These are phyloP conservation scores for Trypanosomatidae sp. DNA, from an alignment of 208 protist genomes.

Conservation along the genomic window DNA sequence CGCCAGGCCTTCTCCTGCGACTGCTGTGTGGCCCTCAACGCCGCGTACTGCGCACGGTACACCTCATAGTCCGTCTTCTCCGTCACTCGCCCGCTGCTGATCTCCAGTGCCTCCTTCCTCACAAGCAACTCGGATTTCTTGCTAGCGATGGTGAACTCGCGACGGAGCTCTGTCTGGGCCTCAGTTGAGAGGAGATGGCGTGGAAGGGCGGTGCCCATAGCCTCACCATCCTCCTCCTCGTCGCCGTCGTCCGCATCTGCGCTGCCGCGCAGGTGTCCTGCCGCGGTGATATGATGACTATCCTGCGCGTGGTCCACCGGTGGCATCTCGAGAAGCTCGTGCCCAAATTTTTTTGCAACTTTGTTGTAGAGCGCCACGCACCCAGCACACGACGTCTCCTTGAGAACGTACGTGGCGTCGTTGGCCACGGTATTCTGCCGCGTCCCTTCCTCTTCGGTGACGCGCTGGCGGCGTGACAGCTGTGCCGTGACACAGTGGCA, in stretches of 20 bases:
- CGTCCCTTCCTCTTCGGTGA: conserved; percentile 13
- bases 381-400: conserved; percentile 62
- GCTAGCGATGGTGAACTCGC: conserved; percentile 40
- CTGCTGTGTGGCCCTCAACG: conserved; percentile 35
- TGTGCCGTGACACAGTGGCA: conserved; percentile 54
- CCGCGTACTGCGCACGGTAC: conserved; percentile 46
- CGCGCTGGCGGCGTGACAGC: conserved; percentile 14
- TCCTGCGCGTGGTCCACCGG: conserved; percentile 14
- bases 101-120: conserved; percentile 81
- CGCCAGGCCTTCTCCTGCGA: conserved; percentile 43
- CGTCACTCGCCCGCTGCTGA: conserved; percentile 48
- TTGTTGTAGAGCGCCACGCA: conserved; percentile 82
- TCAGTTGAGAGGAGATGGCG: conserved; percentile 48
- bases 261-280: background rate
- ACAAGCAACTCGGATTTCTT: conserved; percentile 64
- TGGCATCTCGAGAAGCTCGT: conserved; percentile 32
- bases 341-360: conserved; percentile 60
- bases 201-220: conserved; percentile 29
- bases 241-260: conserved; percentile 20
- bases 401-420: conserved; percentile 27
- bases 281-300: background rate
- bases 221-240: conserved; percentile 26
- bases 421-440: conserved; percentile 17
- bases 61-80: conserved; percentile 49
- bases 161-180: conserved; percentile 49